Percentiles rank a stretch among this genome's conserved stretches.
Conservation (phyloP, 306 rosid species). For the Gastrolobium bilobum region DNA sequence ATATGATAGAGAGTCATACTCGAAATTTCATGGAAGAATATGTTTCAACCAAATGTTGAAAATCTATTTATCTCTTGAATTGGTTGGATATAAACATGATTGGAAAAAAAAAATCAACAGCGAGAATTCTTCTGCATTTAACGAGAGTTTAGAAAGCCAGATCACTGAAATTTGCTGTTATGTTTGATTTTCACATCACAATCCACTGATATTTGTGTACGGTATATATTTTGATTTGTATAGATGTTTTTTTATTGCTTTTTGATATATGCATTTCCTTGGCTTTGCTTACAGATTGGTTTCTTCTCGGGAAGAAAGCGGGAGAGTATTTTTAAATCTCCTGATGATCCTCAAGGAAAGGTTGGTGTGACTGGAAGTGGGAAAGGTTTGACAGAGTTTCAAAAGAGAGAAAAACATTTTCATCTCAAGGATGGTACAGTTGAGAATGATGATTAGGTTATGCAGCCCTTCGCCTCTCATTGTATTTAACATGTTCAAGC, state of each 20-base stretch:
- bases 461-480: not conserved
- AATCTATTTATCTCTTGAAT: no score
- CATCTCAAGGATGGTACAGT: slow-evolving; percentile 90
- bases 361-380: slow-evolving; percentile 99
- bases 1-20: no score
- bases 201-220: not conserved
- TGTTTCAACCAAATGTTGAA: no score
- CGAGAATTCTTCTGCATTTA: not conserved
- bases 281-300: slow-evolving; percentile 68
- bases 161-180: not conserved
- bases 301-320: slow-evolving; percentile 92
- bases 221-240: not conserved
- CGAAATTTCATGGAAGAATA: not conserved
- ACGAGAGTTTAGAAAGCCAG: not conserved
- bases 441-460: slow-evolving; percentile 80
- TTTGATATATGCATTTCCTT: slow-evolving; percentile 5
- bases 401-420: slow-evolving; percentile 94
- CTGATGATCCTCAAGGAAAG: slow-evolving; percentile 93
- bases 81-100: slow-evolving; percentile 1
- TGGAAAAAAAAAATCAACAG: not conserved
- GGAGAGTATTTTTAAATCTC: slow-evolving; percentile 98
- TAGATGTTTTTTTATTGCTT: not conserved
- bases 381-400: slow-evolving; percentile 97
- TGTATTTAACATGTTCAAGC: slow-evolving; percentile 51
- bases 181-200: not conserved